A percentile compares a stretch with the other conserved stretches of the same genome.
Evolutionary conservation across 2,329 filamentous ascomycete species (phyloP).

Genomic region (Emergomyces pasteurianus): DNA sequence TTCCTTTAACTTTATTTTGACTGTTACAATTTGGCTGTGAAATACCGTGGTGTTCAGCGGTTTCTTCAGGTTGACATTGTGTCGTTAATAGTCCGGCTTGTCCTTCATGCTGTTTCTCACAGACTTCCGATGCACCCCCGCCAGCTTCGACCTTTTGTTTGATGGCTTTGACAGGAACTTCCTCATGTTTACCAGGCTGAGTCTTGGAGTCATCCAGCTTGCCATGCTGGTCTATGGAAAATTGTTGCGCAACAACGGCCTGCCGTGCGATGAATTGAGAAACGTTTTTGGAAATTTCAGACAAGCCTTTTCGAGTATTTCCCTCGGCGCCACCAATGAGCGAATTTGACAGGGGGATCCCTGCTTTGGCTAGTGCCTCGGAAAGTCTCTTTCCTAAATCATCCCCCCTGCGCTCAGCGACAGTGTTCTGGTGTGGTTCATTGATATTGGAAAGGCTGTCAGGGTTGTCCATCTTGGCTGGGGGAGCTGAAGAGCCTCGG

Average conservation of each 20-base stretch:
- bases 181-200: background rate
- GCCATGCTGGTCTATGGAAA: background rate
- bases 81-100: background rate
- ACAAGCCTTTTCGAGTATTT: background rate
- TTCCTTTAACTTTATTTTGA: background rate
- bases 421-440: background rate
- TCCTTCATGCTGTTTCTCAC: background rate
- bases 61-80: background rate
- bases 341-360: background rate
- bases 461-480: background rate
- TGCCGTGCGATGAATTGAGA: conserved; percentile 11
- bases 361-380: conserved; percentile 1
- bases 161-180: background rate
- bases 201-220: background rate
- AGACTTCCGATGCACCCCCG: background rate
- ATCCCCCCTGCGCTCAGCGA: background rate
- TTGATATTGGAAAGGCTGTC: background rate
- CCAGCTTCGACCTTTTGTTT: background rate
- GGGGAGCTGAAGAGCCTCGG: background rate
- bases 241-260: background rate
- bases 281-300: conserved; percentile 11
- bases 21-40: background rate
- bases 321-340: background rate
- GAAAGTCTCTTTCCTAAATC: conserved; percentile 5
- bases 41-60: background rate